Conservation (phyloP, 2,329 filamentous ascomycete species). For the Xylariaceae sp. region DNA sequence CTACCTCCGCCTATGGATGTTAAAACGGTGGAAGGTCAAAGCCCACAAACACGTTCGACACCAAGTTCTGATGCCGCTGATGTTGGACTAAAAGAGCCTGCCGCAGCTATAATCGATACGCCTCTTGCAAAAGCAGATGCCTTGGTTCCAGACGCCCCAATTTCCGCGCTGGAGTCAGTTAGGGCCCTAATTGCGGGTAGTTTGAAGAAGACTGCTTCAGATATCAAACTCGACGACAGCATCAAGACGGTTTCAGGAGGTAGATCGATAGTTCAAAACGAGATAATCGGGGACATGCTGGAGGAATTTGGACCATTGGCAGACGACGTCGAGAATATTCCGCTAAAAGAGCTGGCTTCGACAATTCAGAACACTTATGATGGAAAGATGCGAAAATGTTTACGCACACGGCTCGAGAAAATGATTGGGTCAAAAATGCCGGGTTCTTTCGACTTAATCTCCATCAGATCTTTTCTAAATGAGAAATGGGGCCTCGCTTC, state of each 20-base stretch:
- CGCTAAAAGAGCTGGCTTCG: conserved; percentile 37
- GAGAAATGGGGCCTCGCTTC: conserved; percentile 25
- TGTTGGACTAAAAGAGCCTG: conserved; percentile 1
- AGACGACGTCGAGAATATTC: conserved; percentile 43
- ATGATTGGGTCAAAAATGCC: conserved; percentile 26
- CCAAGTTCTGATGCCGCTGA: neutral
- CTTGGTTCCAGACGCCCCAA: conserved; percentile 15
- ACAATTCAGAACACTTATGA: conserved; percentile 35
- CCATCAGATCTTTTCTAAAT: conserved; percentile 13
- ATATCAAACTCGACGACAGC: conserved; percentile 25
- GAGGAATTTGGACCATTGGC: conserved; percentile 45
- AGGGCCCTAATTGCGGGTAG: conserved; percentile 22
- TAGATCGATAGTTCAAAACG: conserved; percentile 48
- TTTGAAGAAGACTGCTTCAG: conserved; percentile 21
- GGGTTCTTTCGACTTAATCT: conserved; percentile 23
- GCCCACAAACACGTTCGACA: neutral
- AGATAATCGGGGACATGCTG: conserved; percentile 46
- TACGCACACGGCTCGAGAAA: conserved; percentile 25
- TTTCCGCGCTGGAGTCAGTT: conserved; percentile 22
- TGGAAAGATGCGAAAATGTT: conserved; percentile 36
- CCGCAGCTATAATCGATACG: neutral
- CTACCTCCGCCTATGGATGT: conserved; percentile 11
- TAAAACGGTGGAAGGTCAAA: conserved; percentile 5
- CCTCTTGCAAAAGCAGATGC: conserved; percentile 9
- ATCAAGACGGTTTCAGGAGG: conserved; percentile 24